These are phyloP conservation scores for Debaryomyces castellii DNA, from an alignment of 805 yeast species.

Conservation along the genomic window DNA sequence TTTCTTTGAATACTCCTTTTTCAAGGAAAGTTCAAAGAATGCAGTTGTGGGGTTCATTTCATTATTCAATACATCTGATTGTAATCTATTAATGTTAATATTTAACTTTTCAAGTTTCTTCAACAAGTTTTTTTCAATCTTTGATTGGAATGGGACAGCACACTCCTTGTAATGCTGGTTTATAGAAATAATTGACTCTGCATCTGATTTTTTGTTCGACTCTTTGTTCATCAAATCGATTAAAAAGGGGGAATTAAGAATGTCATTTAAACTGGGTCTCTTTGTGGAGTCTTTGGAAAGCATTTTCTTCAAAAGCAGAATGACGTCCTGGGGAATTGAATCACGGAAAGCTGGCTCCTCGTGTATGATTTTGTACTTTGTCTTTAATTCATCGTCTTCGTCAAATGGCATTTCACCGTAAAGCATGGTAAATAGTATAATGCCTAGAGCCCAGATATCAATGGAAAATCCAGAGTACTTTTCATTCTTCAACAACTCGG, in stretches of 20 bases:
- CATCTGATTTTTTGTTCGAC: slow-evolving; percentile 21
- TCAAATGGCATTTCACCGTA: slow-evolving; percentile 92
- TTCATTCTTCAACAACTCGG: slow-evolving; percentile 71
- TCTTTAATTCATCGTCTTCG: slow-evolving; percentile 69
- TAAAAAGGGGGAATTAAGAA: slow-evolving; percentile 34
- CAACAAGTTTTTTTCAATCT: slow-evolving; percentile 60
- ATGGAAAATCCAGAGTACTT: slow-evolving; percentile 77
- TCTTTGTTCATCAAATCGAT: slow-evolving; percentile 30
- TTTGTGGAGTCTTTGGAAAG: slow-evolving; percentile 63
- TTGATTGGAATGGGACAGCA: slow-evolving; percentile 50
- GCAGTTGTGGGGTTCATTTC: slow-evolving; percentile 75
- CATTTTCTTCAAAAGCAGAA: slow-evolving; percentile 50
- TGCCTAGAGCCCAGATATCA: slow-evolving; percentile 92
- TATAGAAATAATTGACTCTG: slow-evolving; percentile 38
- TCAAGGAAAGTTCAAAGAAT: slow-evolving; percentile 66
- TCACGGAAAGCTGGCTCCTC: slow-evolving; percentile 62
- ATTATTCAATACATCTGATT: slow-evolving; percentile 53
- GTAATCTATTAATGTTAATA: slow-evolving; percentile 61
- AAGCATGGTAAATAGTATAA: slow-evolving; percentile 79
- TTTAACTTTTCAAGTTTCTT: slow-evolving; percentile 60
- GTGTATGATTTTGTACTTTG: slow-evolving; percentile 58
- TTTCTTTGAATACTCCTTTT: slow-evolving; percentile 44
- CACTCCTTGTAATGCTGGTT: slow-evolving; percentile 35
- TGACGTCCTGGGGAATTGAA: slow-evolving; percentile 48
- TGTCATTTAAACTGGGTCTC: slow-evolving; percentile 52